Evolutionary conservation across 1,284 basidiomycete species (phyloP), one percentile per base, ranked within the genome.

Genomic region (Ganoderma boninense): DNA sequence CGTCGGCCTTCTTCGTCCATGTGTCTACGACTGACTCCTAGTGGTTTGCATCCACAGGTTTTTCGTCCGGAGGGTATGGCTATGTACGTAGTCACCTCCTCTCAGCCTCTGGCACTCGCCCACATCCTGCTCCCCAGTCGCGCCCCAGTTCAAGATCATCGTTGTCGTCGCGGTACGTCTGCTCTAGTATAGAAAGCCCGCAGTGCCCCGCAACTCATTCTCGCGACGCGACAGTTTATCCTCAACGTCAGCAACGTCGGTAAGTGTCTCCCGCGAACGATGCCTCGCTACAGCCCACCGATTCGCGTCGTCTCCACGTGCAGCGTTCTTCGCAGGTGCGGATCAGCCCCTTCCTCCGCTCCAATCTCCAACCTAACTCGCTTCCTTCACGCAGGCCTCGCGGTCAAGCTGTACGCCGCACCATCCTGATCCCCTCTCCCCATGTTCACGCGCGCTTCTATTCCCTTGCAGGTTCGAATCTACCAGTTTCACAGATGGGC

Each of bases 21-120:
- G 7, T 11, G n/a, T 49, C 46, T 46, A 4, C 14, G 42, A 20
- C 20, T 46, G 7, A 26, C 42, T 8, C 20, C 44, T n/a, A 11
- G 7, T 35, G 26, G 8, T 40, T 8, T n/a, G n/a, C 46, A 49
- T 49, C 11, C 10, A 13, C 20, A 69, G 68, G 18, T 69, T 69
- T 49, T 69, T 69, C 35, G 68, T 61, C 0, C 64, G 68, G 6
- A 40, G 68, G n/a, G 68, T 69, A 38, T 69, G 64, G 68, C n/a
- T 69, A 1, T 62, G 68, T 69, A 40, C 40, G 67, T 40, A 38
- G 11, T 56, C 10, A 14, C 1, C 38, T 40, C 11, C 11, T 40
- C 38, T 40, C 38, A 56, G 13, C 26, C 52, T 56, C 4, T 23
- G 4, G 3, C 2, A 20, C 13, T 54, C 4, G 10, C 52, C 26